Percentiles rank a stretch among this genome's conserved stretches.
phyloP scores from a whole-genome alignment of 2,329 filamentous ascomycete species.

The Xylariaceae sp. region DNA sequence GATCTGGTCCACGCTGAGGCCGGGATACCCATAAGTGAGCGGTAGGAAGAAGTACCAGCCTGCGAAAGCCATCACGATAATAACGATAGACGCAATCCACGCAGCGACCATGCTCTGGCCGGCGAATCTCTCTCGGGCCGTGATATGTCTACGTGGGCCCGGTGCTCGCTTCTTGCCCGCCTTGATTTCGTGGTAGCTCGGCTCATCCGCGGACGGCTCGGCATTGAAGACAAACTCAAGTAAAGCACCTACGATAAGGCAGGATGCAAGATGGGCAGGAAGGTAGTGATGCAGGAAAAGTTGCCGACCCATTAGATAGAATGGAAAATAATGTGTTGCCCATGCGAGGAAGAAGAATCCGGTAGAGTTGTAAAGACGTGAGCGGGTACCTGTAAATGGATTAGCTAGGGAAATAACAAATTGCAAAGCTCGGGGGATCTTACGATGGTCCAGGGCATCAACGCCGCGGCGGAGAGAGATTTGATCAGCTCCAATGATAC shows the following conservation, averaged over 20 bases:
- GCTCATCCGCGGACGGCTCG: conserved; percentile 68
- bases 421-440: conserved; percentile 48
- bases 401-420: conserved; percentile 16
- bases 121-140: conserved; percentile 80
- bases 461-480: conserved; percentile 89
- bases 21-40: conserved; percentile 92
- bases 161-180: conserved; percentile 49
- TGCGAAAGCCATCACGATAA: conserved; percentile 69
- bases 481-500: conserved; percentile 90
- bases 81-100: conserved; percentile 77
- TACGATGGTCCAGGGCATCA: conserved; percentile 90
- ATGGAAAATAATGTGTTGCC: conserved; percentile 96
- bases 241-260: conserved; percentile 85
- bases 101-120: conserved; percentile 74
- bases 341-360: conserved; percentile 99
- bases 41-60: conserved; percentile 94
- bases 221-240: conserved; percentile 96
- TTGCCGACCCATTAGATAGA: conserved; percentile 97
- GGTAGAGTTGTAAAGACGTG: conserved; percentile 95
- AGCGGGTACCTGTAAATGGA: conserved; percentile 70
- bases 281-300: conserved; percentile 98
- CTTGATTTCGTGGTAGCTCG: conserved; percentile 47
- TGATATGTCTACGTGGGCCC: conserved; percentile 61
- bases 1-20: conserved; percentile 77
- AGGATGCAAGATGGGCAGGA: conserved; percentile 88